Percentiles rank a stretch among this genome's conserved stretches.
phyloP scores from a whole-genome alignment of 192 early-diverging fungal species.

The Dispira parvispora region DNA sequence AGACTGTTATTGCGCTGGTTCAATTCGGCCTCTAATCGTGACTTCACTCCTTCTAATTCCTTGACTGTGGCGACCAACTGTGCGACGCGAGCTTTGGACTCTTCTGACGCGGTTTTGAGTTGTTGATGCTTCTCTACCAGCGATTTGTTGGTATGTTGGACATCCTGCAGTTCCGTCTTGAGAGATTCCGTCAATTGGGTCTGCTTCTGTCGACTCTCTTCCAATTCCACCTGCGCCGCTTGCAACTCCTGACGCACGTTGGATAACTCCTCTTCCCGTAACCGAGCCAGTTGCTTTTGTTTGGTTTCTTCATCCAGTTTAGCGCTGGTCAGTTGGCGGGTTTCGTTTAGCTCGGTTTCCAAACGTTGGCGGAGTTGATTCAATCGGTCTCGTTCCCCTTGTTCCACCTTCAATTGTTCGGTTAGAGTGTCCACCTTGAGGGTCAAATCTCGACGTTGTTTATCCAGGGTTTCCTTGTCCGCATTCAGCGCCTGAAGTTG shows the following conservation, averaged over 20 bases:
- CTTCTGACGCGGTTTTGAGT: conserved; percentile 8
- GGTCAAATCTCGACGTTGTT: conserved; percentile 33
- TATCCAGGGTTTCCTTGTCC: conserved; percentile 36
- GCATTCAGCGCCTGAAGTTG: conserved; percentile 12
- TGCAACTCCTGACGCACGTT: conserved; percentile 32
- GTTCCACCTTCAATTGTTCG: conserved; percentile 34
- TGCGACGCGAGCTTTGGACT: conserved; percentile 18
- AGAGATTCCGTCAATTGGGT: conserved; percentile 26
- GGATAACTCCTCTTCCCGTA: conserved; percentile 39
- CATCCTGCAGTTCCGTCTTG: conserved; percentile 31
- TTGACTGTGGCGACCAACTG: conserved; percentile 22
- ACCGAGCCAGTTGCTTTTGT: conserved; percentile 33
- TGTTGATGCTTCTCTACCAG: conserved; percentile 15
- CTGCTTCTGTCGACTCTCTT: conserved; percentile 30
- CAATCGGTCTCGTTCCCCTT: conserved; percentile 14
- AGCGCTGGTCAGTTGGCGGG: conserved; percentile 32
- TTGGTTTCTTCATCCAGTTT: conserved; percentile 41
- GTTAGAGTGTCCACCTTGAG: conserved; percentile 41
- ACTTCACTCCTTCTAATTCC: conserved; percentile 23
- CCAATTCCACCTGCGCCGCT: conserved; percentile 27
- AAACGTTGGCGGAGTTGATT: conserved; percentile 19
- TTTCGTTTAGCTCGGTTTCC: conserved; percentile 31
- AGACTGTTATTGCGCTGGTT: conserved; percentile 15
- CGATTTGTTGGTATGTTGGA: conserved; percentile 25
- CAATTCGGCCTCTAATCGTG: conserved; percentile 20